phyloP scores from a whole-genome alignment of 352 stramenopile species.

The Globisporangium emineosum region DNA sequence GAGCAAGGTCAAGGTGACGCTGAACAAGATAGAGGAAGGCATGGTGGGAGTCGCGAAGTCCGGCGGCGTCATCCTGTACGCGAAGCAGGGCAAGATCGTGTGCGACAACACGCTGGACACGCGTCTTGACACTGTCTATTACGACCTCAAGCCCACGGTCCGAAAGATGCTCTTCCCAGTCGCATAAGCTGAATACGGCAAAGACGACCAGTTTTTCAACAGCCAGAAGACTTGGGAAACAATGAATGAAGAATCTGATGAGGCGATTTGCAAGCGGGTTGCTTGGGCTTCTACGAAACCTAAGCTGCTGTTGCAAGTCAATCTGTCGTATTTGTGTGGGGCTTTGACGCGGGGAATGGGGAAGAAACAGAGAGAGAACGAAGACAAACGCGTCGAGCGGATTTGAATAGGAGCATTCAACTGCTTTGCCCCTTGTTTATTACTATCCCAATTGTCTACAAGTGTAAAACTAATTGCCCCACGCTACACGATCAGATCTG shows the following conservation, averaged over 20 bases:
- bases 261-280: neutral
- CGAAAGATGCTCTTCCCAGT: slow-evolving; percentile 78
- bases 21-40: slow-evolving; percentile 87
- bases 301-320: neutral
- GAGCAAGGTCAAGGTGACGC: slow-evolving; percentile 83
- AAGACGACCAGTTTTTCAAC: neutral
- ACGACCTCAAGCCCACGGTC: slow-evolving; percentile 76
- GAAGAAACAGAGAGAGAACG: neutral
- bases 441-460: neutral
- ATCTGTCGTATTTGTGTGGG: slow-evolving; percentile 7
- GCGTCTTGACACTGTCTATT: slow-evolving; percentile 78
- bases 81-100: slow-evolving; percentile 94
- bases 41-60: slow-evolving; percentile 80
- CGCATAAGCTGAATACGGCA: slow-evolving; percentile 23
- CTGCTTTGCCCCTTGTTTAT: neutral
- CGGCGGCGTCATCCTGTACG: slow-evolving; percentile 84
- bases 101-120: slow-evolving; percentile 98
- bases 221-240: neutral
- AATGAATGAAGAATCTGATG: neutral
- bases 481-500: slow-evolving; percentile 2
- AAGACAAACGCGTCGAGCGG: neutral
- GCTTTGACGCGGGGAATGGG: neutral
- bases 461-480: too few relatives aligned
- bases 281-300: neutral
- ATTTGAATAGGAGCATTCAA: slow-evolving; percentile 1